A percentile compares a stretch with the other conserved stretches of the same genome.
These are phyloP conservation scores for Penicillium angulare DNA, from an alignment of 495 filamentous ascomycete genomes.

Conservation along the genomic window DNA sequence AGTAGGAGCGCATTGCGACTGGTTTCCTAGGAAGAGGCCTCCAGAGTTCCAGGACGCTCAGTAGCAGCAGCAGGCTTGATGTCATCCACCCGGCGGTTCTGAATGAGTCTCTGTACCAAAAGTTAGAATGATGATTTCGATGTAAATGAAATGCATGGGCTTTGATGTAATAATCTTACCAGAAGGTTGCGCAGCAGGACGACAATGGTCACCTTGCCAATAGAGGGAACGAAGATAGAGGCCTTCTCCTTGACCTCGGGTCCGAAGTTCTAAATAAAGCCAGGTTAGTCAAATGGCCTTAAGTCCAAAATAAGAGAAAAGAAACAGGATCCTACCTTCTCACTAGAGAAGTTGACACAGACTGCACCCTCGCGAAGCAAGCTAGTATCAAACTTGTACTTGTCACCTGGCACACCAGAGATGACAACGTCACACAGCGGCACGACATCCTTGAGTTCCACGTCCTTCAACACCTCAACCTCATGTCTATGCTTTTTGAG, in stretches of 20 bases:
- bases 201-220: constrained; percentile 96
- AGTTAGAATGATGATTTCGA: no score
- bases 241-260: constrained; percentile 87
- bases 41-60: constrained; percentile 44
- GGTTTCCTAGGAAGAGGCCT: constrained; percentile 26
- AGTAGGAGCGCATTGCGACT: not conserved
- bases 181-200: constrained; percentile 85
- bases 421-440: constrained; percentile 92
- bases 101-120: constrained; percentile 44
- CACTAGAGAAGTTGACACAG: constrained; percentile 96
- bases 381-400: constrained; percentile 82
- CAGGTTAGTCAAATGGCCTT: not conserved
- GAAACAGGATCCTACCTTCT: constrained; percentile 54
- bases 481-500: constrained; percentile 80
- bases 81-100: constrained; percentile 46
- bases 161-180: constrained; percentile 54
- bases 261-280: constrained; percentile 68
- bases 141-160: no score
- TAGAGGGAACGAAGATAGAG: constrained; percentile 94
- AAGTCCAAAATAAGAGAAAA: not conserved
- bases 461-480: constrained; percentile 73
- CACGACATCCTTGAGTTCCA: constrained; percentile 73
- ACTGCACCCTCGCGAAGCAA: constrained; percentile 84
- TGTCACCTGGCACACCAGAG: constrained; percentile 81
- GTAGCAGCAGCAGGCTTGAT: constrained; percentile 46